Evolutionary conservation across 2,329 filamentous ascomycete genomes (phyloP).

Genomic region (Alternaria ethzedia): DNA sequence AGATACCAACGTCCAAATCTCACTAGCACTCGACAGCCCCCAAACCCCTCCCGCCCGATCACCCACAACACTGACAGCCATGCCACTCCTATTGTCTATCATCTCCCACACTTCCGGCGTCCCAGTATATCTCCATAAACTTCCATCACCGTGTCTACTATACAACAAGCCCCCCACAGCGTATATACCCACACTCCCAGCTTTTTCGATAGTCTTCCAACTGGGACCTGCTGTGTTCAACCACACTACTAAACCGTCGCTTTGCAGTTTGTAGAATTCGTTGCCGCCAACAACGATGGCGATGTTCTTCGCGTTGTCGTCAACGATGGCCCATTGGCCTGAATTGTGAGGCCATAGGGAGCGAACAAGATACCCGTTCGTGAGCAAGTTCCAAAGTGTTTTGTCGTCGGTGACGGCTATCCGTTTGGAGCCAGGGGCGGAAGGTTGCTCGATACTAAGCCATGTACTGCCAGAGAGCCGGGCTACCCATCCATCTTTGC

Average conservation of each 20-base stretch:
- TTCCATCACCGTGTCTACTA: conserved; percentile 32
- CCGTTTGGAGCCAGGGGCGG: conserved; percentile 17
- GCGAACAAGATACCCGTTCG: conserved; percentile 34
- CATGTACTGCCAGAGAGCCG: conserved; percentile 32
- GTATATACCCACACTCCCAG: conserved; percentile 19
- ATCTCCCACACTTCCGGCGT: conserved; percentile 34
- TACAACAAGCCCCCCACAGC: conserved; percentile 30
- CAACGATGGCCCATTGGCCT: conserved; percentile 31
- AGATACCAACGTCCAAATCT: conserved; percentile 26
- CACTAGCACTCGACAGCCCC: conserved; percentile 26
- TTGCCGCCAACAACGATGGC: conserved; percentile 35
- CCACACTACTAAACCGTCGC: conserved; percentile 33
- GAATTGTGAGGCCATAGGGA: conserved; percentile 28
- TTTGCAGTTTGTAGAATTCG: conserved; percentile 40
- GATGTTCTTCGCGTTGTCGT: conserved; percentile 28
- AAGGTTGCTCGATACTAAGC: conserved; percentile 32
- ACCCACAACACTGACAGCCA: conserved; percentile 19
- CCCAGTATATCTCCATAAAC: conserved; percentile 38
- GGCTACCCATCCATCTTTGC: conserved; percentile 38
- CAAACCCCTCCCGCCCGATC: conserved; percentile 32
- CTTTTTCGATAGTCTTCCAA: conserved; percentile 33
- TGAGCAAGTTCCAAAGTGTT: conserved; percentile 35
- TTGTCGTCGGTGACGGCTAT: conserved; percentile 35
- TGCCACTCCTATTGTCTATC: conserved; percentile 24
- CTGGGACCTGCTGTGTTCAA: conserved; percentile 25